These are phyloP conservation scores for Carex parvula DNA, from an alignment of 176 grass and related monocot genomes.

Conservation along the genomic window DNA sequence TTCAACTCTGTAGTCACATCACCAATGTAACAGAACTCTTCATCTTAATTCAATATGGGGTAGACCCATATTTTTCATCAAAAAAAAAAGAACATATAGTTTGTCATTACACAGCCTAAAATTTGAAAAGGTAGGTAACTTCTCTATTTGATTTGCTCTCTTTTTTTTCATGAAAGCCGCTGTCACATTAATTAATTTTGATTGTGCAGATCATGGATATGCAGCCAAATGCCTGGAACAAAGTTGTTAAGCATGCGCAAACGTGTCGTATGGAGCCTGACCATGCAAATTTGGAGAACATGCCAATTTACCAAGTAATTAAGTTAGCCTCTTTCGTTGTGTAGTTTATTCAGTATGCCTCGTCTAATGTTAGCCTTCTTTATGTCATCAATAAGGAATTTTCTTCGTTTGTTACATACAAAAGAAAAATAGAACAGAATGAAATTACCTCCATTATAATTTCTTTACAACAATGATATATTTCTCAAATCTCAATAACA, in stretches of 20 bases:
- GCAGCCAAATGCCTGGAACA: not conserved
- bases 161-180: not conserved
- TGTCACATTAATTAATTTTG: not conserved
- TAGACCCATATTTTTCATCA: no score
- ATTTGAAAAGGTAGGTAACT: not conserved
- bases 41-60: no score
- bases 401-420: no score
- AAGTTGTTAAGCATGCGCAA: constrained; percentile 20
- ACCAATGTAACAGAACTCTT: no score
- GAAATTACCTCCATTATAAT: not conserved
- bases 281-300: not conserved
- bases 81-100: no score
- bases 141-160: not conserved
- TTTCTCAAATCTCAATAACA: not conserved
- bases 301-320: not conserved
- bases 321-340: not conserved
- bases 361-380: no score
- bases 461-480: not conserved
- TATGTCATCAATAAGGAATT: not conserved
- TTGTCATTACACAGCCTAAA: not conserved
- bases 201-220: constrained; percentile 12
- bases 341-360: no score
- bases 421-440: not conserved
- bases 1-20: no score
- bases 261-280: not conserved